These are phyloP conservation scores for Aspergillus unguis DNA, from an alignment of 2,329 filamentous ascomycete species.

Conservation along the genomic window DNA sequence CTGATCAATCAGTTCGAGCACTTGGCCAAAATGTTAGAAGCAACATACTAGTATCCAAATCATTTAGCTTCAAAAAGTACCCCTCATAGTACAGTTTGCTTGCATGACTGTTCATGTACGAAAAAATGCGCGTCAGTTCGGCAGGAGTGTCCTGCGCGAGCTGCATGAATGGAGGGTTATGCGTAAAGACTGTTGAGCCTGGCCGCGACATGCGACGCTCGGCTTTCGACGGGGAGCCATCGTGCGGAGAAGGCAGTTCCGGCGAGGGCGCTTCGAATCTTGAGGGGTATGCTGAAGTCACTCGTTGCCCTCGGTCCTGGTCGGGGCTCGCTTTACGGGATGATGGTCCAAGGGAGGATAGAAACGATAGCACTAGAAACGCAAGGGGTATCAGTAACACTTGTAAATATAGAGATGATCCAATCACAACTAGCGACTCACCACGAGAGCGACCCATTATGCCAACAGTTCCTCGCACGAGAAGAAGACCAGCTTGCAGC, in stretches of 20 bases:
- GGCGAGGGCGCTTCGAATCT: slow-evolving; percentile 33
- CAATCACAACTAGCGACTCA: slow-evolving; percentile 22
- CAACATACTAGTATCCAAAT: slow-evolving; percentile 81
- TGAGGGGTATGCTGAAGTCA: slow-evolving; percentile 22
- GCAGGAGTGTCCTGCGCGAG: slow-evolving; percentile 80
- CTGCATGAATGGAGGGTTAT: slow-evolving; percentile 83
- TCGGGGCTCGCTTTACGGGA: slow-evolving; percentile 35
- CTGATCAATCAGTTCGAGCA: slow-evolving; percentile 48
- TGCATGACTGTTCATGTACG: slow-evolving; percentile 86
- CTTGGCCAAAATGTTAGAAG: background rate
- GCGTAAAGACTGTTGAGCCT: slow-evolving; percentile 80
- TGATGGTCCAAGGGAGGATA: slow-evolving; percentile 56
- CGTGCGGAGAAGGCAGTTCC: slow-evolving; percentile 35
- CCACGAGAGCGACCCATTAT: slow-evolving; percentile 40
- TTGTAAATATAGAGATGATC: background rate
- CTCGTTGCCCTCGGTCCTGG: slow-evolving; percentile 25
- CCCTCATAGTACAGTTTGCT: slow-evolving; percentile 98
- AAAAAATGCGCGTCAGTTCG: slow-evolving; percentile 91
- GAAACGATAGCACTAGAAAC: slow-evolving; percentile 75
- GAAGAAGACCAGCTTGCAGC: slow-evolving; percentile 18
- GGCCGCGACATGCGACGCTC: slow-evolving; percentile 59
- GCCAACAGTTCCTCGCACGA: slow-evolving; percentile 8
- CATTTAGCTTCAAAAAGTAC: slow-evolving; percentile 94
- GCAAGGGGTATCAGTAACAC: slow-evolving; percentile 25
- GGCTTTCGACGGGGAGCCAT: slow-evolving; percentile 41